These are phyloP conservation scores for Theobroma cacao DNA, from an alignment of 345 rosid species.

Conservation along the genomic window DNA sequence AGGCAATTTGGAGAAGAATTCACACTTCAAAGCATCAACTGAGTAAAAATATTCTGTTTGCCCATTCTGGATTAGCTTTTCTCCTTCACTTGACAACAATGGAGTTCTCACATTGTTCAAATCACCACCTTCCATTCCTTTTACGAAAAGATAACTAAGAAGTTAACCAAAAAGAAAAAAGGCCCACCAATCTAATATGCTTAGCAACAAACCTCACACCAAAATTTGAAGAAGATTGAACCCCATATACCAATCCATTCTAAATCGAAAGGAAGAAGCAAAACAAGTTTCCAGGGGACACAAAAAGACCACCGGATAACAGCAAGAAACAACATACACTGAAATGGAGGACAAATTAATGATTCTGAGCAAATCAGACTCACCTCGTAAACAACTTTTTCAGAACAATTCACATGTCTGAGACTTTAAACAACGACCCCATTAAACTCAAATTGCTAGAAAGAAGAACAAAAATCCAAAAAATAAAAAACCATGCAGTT, in stretches of 20 bases:
- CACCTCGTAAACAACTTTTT: background rate
- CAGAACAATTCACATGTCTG: background rate
- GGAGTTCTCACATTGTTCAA: background rate
- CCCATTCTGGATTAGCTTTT: background rate
- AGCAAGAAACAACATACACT: background rate
- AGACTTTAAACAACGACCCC: background rate
- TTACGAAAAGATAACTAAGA: background rate
- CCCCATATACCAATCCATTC: background rate
- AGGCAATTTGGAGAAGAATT: slow-evolving; percentile 59
- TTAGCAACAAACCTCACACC: background rate
- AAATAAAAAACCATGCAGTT: no score
- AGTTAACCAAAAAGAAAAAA: background rate
- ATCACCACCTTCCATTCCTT: background rate
- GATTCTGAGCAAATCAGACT: background rate
- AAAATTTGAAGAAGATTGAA: background rate
- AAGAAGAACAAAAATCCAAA: no score
- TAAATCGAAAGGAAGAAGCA: background rate
- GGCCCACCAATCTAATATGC: no score
- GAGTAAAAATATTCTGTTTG: slow-evolving; percentile 25
- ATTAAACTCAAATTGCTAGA: background rate
- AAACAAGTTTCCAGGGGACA: background rate
- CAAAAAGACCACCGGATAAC: background rate
- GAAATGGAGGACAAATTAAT: background rate
- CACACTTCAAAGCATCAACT: slow-evolving; percentile 36
- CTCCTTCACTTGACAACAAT: background rate